Conservation (phyloP, 192 early-diverging fungal genomes). For the Anaeromyces robustus region DNA sequence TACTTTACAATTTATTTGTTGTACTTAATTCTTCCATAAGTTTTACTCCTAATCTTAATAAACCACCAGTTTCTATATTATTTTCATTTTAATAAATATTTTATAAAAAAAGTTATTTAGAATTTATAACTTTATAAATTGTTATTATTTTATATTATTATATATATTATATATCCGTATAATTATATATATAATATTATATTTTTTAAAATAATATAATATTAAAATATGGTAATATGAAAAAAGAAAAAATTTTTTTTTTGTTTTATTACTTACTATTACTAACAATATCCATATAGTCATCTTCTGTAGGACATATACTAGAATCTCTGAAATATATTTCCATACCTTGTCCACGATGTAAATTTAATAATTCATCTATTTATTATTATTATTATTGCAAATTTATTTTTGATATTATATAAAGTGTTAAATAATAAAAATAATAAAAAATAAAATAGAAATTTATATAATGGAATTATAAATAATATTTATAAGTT, state of each 20-base stretch:
- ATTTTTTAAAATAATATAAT: no score
- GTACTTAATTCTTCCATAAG: constrained; percentile 59
- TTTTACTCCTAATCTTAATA: constrained; percentile 81
- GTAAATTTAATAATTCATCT: constrained; percentile 78
- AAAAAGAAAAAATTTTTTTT: no score
- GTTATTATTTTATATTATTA: no score
- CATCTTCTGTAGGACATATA: constrained; percentile 78
- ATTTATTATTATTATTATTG: neutral
- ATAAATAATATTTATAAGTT: no score
- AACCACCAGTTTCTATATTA: constrained; percentile 78
- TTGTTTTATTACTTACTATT: constrained; percentile 86
- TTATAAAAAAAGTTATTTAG: no score
- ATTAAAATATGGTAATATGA: no score
- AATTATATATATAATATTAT: no score
- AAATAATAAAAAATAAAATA: no score
- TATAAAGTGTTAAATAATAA: no score
- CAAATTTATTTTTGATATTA: constrained; percentile 68
- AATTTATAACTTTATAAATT: no score
- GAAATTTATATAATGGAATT: no score
- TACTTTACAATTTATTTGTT: neutral
- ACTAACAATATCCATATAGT: constrained; percentile 87
- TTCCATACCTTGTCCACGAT: constrained; percentile 96
- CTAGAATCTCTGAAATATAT: constrained; percentile 85
- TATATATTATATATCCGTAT: no score
- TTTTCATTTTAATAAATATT: neutral